Conservation (phyloP, 495 filamentous ascomycete genomes). For the Penicillium paxilli region DNA sequence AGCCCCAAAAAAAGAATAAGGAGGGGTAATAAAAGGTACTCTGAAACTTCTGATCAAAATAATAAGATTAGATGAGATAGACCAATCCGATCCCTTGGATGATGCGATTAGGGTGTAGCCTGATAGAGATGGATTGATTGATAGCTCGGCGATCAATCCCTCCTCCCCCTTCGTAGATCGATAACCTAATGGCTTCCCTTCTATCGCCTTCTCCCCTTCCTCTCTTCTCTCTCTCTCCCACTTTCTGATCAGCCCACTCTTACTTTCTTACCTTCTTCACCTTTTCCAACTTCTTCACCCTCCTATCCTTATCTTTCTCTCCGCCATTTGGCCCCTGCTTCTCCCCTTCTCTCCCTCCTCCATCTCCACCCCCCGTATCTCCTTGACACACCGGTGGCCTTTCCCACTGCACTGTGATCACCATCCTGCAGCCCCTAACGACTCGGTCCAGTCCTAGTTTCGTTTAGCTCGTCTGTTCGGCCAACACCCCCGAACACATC, state of each 20-base stretch:
- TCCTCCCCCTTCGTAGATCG: slow-evolving; percentile 34
- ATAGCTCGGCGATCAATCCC: slow-evolving; percentile 33
- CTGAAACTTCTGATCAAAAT: neutral
- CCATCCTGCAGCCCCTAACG: slow-evolving; percentile 26
- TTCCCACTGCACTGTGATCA: slow-evolving; percentile 19
- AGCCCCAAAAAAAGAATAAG: neutral
- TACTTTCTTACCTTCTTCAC: neutral
- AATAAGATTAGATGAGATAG: slow-evolving; percentile 26
- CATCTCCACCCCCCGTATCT: slow-evolving; percentile 1
- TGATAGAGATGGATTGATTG: slow-evolving; percentile 27
- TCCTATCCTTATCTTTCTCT: slow-evolving; percentile 12
- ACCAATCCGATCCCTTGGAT: too few species aligned
- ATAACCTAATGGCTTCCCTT: slow-evolving; percentile 28
- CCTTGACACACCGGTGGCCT: neutral
- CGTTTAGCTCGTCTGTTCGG: slow-evolving; percentile 8
- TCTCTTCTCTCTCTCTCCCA: slow-evolving; percentile 3
- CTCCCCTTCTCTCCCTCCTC: slow-evolving; percentile 6
- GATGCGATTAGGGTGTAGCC: slow-evolving; percentile 26
- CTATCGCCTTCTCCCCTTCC: neutral
- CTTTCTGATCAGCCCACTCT: neutral
- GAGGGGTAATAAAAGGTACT: neutral
- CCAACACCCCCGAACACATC: slow-evolving; percentile 1
- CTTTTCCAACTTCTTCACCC: slow-evolving; percentile 1
- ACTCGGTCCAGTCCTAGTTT: slow-evolving; percentile 15
- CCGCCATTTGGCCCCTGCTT: neutral